A percentile compares a stretch with the other conserved stretches of the same genome.
Evolutionary conservation across 768 basidiomycete genomes (phyloP).

Genomic region (Tylopilus subfusipes): DNA sequence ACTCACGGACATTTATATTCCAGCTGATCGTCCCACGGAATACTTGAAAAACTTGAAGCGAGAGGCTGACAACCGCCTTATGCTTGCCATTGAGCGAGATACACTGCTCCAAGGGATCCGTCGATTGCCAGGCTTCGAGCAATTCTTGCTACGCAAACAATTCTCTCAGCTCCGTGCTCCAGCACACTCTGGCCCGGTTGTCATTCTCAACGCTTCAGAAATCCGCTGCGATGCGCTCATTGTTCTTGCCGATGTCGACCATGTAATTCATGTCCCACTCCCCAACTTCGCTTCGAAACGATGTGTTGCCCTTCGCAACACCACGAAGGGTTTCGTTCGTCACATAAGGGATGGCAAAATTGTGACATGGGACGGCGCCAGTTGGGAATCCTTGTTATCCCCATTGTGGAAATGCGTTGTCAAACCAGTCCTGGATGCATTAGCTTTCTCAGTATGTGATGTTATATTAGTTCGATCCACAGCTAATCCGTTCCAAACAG

Average conservation of each 20-base stretch:
- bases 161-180: too few relatives aligned
- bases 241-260: too few relatives aligned
- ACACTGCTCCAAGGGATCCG: too few relatives aligned
- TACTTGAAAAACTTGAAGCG: neutral
- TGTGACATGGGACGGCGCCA: neutral
- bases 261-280: too few relatives aligned
- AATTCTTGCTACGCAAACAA: too few relatives aligned
- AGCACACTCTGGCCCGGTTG: too few relatives aligned
- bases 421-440: neutral
- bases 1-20: neutral
- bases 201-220: too few relatives aligned
- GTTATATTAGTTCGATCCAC: neutral
- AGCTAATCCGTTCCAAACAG: neutral
- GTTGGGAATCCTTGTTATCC: neutral
- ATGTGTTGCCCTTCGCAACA: neutral
- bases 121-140: too few relatives aligned
- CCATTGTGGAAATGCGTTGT: neutral
- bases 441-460: neutral
- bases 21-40: neutral
- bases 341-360: too few relatives aligned
- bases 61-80: neutral
- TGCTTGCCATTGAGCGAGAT: neutral
- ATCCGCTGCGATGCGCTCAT: too few relatives aligned
- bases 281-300: too few relatives aligned
- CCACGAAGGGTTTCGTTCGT: neutral